Evolutionary conservation across 2,329 filamentous ascomycete species (phyloP), one percentile per base, ranked within the genome.

Genomic region (Apiospora aurea): DNA sequence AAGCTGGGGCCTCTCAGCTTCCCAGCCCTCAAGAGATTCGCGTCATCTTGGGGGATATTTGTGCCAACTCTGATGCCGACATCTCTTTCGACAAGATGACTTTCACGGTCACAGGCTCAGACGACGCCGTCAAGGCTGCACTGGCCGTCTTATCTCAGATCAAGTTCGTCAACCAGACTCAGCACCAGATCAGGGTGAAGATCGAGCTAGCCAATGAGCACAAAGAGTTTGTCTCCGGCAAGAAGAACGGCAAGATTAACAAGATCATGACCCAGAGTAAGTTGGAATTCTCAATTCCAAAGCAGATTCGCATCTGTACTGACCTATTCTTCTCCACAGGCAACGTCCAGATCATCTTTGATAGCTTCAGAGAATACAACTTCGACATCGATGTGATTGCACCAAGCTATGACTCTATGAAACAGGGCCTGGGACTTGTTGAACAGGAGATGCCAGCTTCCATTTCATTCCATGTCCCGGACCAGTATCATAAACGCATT

Each of bases 171-270:
- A 92, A 92, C 75, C 93, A 95, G 77, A 91, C 93, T 57, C 93
- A 94, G 76, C 97, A 97, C 79, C 95, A 97, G 81, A 97, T 99
- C 81, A 91, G 95, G 71, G 96, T 99, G 80, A 98, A 98, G 87
- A 97, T 99, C 74, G 96, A 99, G 85, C 92, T 99, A 71, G 96
- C 96, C 79, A 98, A 98, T 80, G 96, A 99, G 85, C 96, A 99
- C 86, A 99, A 99, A 83, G 96, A 99, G 80, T 99, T 99, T 81
- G 96, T 99, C 72, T 98, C 95, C 77, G 96, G 96, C 77, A 99
- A 99, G 88, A 99, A 99, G 87, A 99, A 99, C 78, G 96, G 96
- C 83, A 99, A 99, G 86, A 99, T 99, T 83, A 99, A 99, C 88
- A 99, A 99, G 87, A 99, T 99, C 79, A 99, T 99, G 96, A 96